Base-by-base conservation (phyloP, 192 early-diverging fungal species). In the Lunasporangiospora selenospora region DNA sequence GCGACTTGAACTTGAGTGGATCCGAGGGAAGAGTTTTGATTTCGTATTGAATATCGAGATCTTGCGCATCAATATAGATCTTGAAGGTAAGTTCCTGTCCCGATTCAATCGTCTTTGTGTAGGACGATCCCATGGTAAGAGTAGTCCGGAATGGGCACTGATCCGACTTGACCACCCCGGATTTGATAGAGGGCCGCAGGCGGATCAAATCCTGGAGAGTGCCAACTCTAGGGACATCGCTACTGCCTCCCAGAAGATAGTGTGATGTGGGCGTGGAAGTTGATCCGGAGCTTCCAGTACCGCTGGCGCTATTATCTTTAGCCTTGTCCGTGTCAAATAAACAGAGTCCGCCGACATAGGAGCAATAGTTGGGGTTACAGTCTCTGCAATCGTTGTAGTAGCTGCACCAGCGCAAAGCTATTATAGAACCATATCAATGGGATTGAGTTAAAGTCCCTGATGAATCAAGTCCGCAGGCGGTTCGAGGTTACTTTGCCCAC, bases 281-380 rank as follows among this genome's bases (percentile, higher is more conserved):
- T 7, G 38, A 11, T 9, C 51, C 42, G 37, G 56, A 45, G 3
- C 9, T 47, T 23, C 45, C 23, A 12, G 45, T 47, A 1, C 45
- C 45, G 45, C 45, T 47, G 15, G 29, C 45, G 7, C 16, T 7
- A 15, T 18, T 23, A 27, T n/a, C 27, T 37, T 76, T 67, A 27
- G 65, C 75, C 24, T 76, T 76, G 31, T 65, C 65, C 0, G 75
- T 62, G 44, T 76, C 75, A 50, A 76, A 76, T 16, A 76, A 58
- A 38, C 75, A 76, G 26, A 76, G 64, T 41, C 65, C 65, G n/a
- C 27, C 24, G 32, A 66, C 18, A 36, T 76, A 76, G 11, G 75
- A 76, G 29, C 75, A 76, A 32, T 76, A 76, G 18, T 44, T 61
- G 3, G 47, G 23, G 24, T 66, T 67, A 32, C 64, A 67, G 49